Conservation (phyloP, 441 rosid species). For the Euphorbia celastroides region DNA sequence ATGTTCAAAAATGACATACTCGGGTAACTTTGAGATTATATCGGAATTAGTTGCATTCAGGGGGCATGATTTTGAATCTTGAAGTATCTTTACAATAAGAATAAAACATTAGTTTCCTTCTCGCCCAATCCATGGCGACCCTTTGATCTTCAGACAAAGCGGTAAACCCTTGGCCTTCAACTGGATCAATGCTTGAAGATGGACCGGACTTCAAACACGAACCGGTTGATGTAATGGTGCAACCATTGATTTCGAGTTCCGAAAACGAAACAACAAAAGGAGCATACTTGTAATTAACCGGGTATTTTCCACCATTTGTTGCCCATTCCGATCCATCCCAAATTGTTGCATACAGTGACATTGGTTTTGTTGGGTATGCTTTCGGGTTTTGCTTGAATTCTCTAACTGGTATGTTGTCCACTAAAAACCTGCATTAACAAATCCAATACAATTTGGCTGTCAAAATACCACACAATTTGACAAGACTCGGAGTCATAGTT, state of each 20-base stretch:
- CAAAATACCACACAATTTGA: no score
- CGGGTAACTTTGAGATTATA: no score
- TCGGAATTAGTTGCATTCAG: constrained; percentile 50
- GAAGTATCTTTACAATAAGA: constrained; percentile 68
- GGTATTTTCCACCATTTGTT: constrained; percentile 89
- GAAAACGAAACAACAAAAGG: constrained; percentile 66
- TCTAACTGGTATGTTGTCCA: constrained; percentile 73
- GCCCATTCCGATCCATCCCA: constrained; percentile 99
- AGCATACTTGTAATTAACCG: constrained; percentile 67
- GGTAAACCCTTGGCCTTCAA: constrained; percentile 55
- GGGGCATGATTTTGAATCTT: constrained; percentile 68
- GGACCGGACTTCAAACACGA: constrained; percentile 40
- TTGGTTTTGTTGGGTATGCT: constrained; percentile 65
- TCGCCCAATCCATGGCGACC: constrained; percentile 71
- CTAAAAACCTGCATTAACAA: constrained; percentile 57
- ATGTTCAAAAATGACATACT: no score
- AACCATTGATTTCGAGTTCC: constrained; percentile 52
- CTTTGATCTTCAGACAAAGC: constrained; percentile 56
- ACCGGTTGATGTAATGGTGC: constrained; percentile 13
- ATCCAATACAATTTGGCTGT: no score
- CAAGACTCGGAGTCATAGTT: no score
- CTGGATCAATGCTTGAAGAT: constrained; percentile 57
- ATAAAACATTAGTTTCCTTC: constrained; percentile 86
- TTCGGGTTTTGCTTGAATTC: constrained; percentile 42
- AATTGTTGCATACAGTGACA: constrained; percentile 62